phyloP scores from a whole-genome alignment of 345 rosid species.

The Pistacia integerrima region DNA sequence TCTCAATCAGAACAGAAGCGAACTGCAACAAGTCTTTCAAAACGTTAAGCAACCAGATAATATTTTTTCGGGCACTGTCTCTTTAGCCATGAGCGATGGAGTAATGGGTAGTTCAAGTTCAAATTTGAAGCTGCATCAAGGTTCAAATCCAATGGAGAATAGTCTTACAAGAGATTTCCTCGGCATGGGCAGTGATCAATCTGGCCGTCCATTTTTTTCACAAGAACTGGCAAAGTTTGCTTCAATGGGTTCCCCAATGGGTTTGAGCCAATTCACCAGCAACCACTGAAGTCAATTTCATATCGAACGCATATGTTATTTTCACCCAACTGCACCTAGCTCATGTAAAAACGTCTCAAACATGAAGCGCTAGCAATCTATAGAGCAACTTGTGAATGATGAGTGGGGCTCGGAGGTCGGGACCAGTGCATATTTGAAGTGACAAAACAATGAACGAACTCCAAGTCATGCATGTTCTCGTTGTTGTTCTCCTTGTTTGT shows the following conservation, averaged over 20 bases:
- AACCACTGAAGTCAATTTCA: conserved; percentile 19
- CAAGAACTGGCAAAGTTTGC: conserved; percentile 79
- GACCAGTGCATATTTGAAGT: conserved; percentile 38
- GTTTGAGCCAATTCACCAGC: conserved; percentile 47
- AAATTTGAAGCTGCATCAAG: conserved; percentile 29
- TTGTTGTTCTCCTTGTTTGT: conserved; percentile 38
- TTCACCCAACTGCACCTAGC: not conserved
- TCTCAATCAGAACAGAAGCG: conserved; percentile 26
- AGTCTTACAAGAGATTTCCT: conserved; percentile 79
- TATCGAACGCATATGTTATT: not conserved
- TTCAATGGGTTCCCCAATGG: conserved; percentile 53
- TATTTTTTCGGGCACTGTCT: conserved; percentile 15
- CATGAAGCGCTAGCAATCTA: not conserved
- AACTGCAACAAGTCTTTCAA: conserved; percentile 37
- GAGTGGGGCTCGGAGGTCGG: conserved; percentile 23
- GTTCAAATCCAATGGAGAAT: conserved; percentile 43
- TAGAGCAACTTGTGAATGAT: conserved; percentile 28
- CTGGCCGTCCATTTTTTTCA: conserved; percentile 48
- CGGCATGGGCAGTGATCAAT: conserved; percentile 62
- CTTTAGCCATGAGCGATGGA: conserved; percentile 16
- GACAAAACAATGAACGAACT: conserved; percentile 43
- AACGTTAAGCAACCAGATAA: conserved; percentile 33
- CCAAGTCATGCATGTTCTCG: conserved; percentile 47
- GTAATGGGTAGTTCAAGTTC: conserved; percentile 28
- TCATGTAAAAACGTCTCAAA: conserved; percentile 3